phyloP scores from a whole-genome alignment of 2,329 filamentous ascomycete species.

The Neofusicoccum sp. region DNA sequence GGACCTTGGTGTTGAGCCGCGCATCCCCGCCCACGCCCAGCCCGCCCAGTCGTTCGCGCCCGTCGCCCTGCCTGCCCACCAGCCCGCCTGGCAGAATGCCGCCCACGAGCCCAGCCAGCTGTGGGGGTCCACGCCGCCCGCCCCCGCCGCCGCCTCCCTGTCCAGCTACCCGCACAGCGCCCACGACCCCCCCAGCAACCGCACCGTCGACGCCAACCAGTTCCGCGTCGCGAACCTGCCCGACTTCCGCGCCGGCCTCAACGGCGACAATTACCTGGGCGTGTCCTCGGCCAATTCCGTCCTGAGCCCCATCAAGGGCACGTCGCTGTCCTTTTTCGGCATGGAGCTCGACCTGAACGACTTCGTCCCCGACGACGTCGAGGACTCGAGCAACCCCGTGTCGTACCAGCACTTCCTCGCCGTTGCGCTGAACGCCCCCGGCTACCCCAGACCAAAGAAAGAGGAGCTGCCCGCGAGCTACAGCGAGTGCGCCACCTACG shows the following conservation, averaged over 20 bases:
- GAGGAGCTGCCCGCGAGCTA: constrained; percentile 20
- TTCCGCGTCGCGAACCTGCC: constrained; percentile 39
- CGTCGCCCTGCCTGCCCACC: constrained; percentile 23
- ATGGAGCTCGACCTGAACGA: constrained; percentile 78
- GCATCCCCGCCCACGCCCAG: constrained; percentile 38
- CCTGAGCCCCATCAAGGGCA: constrained; percentile 74
- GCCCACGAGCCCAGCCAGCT: constrained; percentile 23
- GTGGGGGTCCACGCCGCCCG: constrained; percentile 28
- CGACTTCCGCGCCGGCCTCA: constrained; percentile 49
- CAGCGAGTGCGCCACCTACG: constrained; percentile 49
- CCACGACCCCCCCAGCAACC: constrained; percentile 23
- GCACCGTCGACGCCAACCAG: constrained; percentile 26
- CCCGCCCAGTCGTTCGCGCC: constrained; percentile 34
- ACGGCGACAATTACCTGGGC: constrained; percentile 67
- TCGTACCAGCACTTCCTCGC: constrained; percentile 72
- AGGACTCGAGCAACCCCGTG: constrained; percentile 59
- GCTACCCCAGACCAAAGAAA: constrained; percentile 10
- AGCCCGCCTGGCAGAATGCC: constrained; percentile 26
- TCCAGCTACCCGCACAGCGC: constrained; percentile 25
- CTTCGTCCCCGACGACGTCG: constrained; percentile 69
- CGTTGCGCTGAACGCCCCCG: constrained; percentile 56
- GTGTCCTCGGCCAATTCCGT: constrained; percentile 64
- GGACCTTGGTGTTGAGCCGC: constrained; percentile 63
- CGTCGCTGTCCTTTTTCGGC: constrained; percentile 75
- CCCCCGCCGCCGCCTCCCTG: constrained; percentile 29